Conservation (phyloP, 768 basidiomycete genomes). For the Coprinellus micaceus region DNA sequence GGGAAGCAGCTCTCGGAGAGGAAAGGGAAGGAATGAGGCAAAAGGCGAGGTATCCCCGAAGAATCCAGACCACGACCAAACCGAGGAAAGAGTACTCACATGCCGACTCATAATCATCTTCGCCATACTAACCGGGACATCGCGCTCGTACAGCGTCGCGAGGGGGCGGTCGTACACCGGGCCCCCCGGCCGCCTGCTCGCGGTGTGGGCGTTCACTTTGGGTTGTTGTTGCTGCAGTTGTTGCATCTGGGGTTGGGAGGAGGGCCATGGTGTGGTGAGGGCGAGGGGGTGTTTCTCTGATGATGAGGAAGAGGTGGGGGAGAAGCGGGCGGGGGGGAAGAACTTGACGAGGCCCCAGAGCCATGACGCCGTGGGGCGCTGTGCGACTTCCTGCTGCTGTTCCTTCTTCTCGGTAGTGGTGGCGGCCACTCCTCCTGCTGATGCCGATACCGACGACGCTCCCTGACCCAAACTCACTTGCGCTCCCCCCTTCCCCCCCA, state of each 20-base stretch:
- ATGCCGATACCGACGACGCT: too few relatives aligned
- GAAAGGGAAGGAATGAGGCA: not conserved
- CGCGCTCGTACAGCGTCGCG: slow-evolving; percentile 29
- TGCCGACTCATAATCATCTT: slow-evolving; percentile 39
- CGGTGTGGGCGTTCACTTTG: too few relatives aligned
- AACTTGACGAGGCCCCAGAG: slow-evolving; percentile 28
- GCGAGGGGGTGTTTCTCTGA: slow-evolving; percentile 4
- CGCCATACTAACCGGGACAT: slow-evolving; percentile 34
- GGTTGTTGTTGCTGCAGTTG: too few relatives aligned
- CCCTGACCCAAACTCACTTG: too few relatives aligned
- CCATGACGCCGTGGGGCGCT: slow-evolving; percentile 17
- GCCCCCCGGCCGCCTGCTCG: slow-evolving; percentile 21
- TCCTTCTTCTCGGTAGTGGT: slow-evolving; percentile 20
- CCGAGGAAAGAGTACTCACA: slow-evolving; percentile 22
- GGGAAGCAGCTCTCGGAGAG: not conserved
- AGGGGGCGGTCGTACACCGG: slow-evolving; percentile 31
- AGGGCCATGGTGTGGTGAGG: not conserved
- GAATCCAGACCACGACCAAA: too few relatives aligned
- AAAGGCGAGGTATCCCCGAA: too few relatives aligned
- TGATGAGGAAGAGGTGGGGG: slow-evolving; percentile 16
- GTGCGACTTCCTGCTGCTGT: slow-evolving; percentile 1
- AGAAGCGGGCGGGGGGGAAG: slow-evolving; percentile 30
- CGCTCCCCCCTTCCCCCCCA: too few relatives aligned
- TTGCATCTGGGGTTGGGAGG: slow-evolving; percentile 7
- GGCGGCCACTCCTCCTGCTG: too few relatives aligned